Base-by-base conservation (phyloP, 2,329 filamentous ascomycete species). In the Apiospora rasikravindrae region DNA sequence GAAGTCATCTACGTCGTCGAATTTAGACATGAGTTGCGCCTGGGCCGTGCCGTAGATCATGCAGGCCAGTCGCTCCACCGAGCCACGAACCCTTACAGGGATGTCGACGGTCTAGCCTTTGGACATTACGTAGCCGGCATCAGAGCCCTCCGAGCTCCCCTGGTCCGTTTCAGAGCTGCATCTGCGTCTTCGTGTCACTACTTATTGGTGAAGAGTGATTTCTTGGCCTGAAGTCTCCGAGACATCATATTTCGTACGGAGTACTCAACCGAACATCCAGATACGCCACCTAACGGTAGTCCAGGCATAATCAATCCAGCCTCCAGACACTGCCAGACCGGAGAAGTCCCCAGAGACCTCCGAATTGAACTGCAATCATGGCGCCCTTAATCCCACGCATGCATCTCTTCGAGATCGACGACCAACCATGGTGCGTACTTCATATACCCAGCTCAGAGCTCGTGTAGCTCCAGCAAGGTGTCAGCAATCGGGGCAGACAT, bases 341-440 rank as follows among this genome's bases (percentile, higher is more conserved):
- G 2, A 61, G 53, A 8, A 37, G 19, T 22, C 19, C 49, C 24
- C 49, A 14, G 24, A 29, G 11, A 26, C 3, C 16, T 37, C 19
- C n/a, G 29, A 37, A 61, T n/a, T 37, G 29, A 2, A 61, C 33
- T 26, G 44, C 47, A 53, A 74, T 26, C 66, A 77, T 79, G 77
- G 70, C 86, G 57, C 85, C 88, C 68, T 82, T 87, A 51, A 80
- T 89, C 71, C 89, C 88, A 10, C 87, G 89, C 11, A 83, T 91
- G 80, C 89, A 92, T 78, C 86, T 92, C 75, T 90, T 90, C 74
- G 91, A 93, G 84, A 90, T 93, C 74, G 87, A 90, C 75, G 91
- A 93, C 77, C 89, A 91, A 80, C 76, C 87, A 71, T 93, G 91
- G 91, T 92, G 83, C 72, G 82, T 49, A 29, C 26, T 44, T n/a